Evolutionary conservation across 352 stramenopile species (phyloP).

Genomic region (Globisporangium takayamanum): DNA sequence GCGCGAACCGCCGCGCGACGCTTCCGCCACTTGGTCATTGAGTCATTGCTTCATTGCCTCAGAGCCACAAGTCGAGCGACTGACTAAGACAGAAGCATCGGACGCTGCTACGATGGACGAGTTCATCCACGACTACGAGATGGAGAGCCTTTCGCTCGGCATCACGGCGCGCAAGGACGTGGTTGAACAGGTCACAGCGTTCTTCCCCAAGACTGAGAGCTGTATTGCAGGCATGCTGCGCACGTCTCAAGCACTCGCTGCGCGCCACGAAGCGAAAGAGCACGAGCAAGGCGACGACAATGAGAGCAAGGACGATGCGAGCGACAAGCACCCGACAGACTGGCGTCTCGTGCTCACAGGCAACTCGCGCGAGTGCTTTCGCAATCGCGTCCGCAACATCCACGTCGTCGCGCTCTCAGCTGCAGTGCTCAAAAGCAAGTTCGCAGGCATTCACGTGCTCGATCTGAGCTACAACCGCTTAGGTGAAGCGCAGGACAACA

Average conservation of each 20-base stretch:
- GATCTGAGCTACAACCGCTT: slow-evolving; percentile 54
- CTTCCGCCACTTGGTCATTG: neutral
- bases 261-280: slow-evolving; percentile 18
- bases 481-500: slow-evolving; percentile 22
- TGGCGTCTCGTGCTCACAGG: slow-evolving; percentile 34
- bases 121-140: slow-evolving; percentile 69
- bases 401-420: slow-evolving; percentile 48
- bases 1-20: slow-evolving; percentile 16
- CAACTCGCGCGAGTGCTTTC: slow-evolving; percentile 52
- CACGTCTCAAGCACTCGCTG: slow-evolving; percentile 41
- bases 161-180: slow-evolving; percentile 58
- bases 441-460: slow-evolving; percentile 33
- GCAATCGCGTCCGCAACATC: slow-evolving; percentile 58
- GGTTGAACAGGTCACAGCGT: slow-evolving; percentile 32
- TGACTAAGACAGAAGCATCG: neutral
- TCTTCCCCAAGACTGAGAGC: slow-evolving; percentile 33
- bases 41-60: neutral
- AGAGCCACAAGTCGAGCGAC: neutral
- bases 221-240: slow-evolving; percentile 28
- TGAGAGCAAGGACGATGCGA: slow-evolving; percentile 5
- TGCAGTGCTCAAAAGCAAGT: slow-evolving; percentile 41
- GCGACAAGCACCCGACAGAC: slow-evolving; percentile 1
- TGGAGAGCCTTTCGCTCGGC: slow-evolving; percentile 64
- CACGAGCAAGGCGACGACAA: neutral
- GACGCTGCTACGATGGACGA: slow-evolving; percentile 33